Base-by-base conservation (phyloP, 441 rosid genomes). In the Pelargonium cotyledonis region DNA sequence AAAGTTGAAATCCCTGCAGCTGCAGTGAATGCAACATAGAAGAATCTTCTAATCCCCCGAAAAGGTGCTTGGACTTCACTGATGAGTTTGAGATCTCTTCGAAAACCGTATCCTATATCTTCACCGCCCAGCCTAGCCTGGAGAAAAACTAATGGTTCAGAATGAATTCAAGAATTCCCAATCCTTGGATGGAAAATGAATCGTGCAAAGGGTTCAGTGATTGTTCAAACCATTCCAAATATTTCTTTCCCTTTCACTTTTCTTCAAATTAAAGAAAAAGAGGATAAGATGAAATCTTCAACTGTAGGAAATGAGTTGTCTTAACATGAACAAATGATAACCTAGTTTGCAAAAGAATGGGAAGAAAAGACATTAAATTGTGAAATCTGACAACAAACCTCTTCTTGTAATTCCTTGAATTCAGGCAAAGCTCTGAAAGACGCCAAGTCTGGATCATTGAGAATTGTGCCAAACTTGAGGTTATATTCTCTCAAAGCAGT, bases 21-120 rank as follows among this genome's bases (percentile, higher is more conserved):
- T 65, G 94, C 91, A 1, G 86, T 76, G 69, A 94, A 79, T 67
- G 97, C 99, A 53, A 89, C 75, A 63, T 85, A 89, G 77, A 94
- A 88, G 81, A 91, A 94, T 72, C 89, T 87, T 77, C 97, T 83
- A 76, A 91, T 70, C 58, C 97, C 97, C n/a, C 96, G 97, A 78
- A 91, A 95, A n/a, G 97, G 99, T 72, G 99, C 97, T 82, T 90
- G 96, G 69, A 95, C 99, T 85, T 91, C 97, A 19, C 97, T 85
- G 61, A 95, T 89, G 65, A 91, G 94, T 80, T 91, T 91, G 69
- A 91, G 89, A 81, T 95, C 99, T 85, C 97, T 83, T 35, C 94
- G 85, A 65, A 91, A 91, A 79, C 91, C 63, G 73, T 83, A 84
- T 8, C 99, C 99, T 75, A 91, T 81, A 78, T 95, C 99, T 85